These are phyloP conservation scores for Phialophora macrospora DNA, from an alignment of 2,329 filamentous ascomycete species.

Conservation along the genomic window DNA sequence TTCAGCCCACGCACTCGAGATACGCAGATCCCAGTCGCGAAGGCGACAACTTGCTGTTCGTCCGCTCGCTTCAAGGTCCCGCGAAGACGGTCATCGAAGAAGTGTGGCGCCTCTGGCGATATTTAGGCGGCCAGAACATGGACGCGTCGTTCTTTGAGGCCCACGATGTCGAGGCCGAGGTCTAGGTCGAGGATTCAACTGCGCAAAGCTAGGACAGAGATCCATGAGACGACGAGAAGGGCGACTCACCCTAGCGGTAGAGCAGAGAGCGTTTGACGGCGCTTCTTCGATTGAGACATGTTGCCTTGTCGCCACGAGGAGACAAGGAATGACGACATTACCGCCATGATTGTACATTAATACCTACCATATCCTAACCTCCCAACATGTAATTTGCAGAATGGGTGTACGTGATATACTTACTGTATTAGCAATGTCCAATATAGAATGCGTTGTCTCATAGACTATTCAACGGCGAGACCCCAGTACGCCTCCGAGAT, in stretches of 20 bases:
- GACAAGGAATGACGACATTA: too few species aligned
- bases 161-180: neutral
- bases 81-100: conserved; percentile 28
- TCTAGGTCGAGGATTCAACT: neutral
- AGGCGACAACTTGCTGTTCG: conserved; percentile 27
- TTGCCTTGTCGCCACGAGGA: too few species aligned
- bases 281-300: too few species aligned
- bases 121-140: conserved; percentile 32
- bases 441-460: neutral
- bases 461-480: neutral
- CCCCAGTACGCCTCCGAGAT: neutral
- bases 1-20: neutral
- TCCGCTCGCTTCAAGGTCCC: conserved; percentile 27
- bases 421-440: too few species aligned
- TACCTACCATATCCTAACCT: too few species aligned
- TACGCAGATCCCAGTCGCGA: neutral
- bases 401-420: too few species aligned
- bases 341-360: too few species aligned
- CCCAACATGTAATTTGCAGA: too few species aligned
- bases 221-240: neutral
- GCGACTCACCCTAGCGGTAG: neutral
- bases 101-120: conserved; percentile 38
- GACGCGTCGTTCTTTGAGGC: conserved; percentile 4
- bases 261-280: neutral
- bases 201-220: neutral